Conservation (phyloP, 2,329 filamentous ascomycete species). For the Hymenoscyphus linearis region DNA sequence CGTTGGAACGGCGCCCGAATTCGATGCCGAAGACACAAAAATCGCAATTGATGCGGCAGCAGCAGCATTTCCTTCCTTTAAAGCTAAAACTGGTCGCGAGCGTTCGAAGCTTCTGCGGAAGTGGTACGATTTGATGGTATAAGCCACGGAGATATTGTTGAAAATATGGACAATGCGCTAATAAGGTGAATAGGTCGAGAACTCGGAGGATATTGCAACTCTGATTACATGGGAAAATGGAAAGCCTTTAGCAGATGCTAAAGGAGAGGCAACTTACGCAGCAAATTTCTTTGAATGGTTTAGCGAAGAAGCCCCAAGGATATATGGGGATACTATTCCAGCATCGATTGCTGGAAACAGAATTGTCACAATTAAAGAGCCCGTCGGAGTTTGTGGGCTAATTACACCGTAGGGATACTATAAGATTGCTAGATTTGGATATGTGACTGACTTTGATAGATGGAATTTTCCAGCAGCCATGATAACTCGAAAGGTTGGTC, state of each 20-base stretch:
- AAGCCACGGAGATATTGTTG: neutral
- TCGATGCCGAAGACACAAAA: slow-evolving; percentile 70
- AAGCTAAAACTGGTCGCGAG: slow-evolving; percentile 67
- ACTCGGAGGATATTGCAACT: slow-evolving; percentile 73
- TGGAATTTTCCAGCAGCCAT: slow-evolving; percentile 85
- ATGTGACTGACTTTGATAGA: slow-evolving; percentile 29
- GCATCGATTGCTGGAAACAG: slow-evolving; percentile 66
- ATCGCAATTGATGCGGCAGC: slow-evolving; percentile 79
- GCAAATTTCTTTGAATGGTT: slow-evolving; percentile 79
- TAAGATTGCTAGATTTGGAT: neutral
- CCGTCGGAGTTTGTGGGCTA: slow-evolving; percentile 75
- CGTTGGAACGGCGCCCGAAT: slow-evolving; percentile 82
- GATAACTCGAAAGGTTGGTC: slow-evolving; percentile 65
- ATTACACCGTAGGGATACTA: slow-evolving; percentile 56
- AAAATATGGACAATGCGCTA: neutral
- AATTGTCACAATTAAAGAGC: slow-evolving; percentile 74
- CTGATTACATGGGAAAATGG: slow-evolving; percentile 89
- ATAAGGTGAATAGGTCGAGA: slow-evolving; percentile 42
- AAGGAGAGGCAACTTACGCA: slow-evolving; percentile 67
- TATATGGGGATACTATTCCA: slow-evolving; percentile 71
- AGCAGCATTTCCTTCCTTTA: slow-evolving; percentile 67
- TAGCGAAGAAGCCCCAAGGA: slow-evolving; percentile 68
- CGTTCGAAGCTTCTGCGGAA: slow-evolving; percentile 67
- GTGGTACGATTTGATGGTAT: slow-evolving; percentile 74
- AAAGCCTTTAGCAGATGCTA: slow-evolving; percentile 72